Percentiles rank a stretch among this genome's conserved stretches.
phyloP scores from a whole-genome alignment of 2,329 filamentous ascomycete genomes.

The Pseudopithomyces maydicus region DNA sequence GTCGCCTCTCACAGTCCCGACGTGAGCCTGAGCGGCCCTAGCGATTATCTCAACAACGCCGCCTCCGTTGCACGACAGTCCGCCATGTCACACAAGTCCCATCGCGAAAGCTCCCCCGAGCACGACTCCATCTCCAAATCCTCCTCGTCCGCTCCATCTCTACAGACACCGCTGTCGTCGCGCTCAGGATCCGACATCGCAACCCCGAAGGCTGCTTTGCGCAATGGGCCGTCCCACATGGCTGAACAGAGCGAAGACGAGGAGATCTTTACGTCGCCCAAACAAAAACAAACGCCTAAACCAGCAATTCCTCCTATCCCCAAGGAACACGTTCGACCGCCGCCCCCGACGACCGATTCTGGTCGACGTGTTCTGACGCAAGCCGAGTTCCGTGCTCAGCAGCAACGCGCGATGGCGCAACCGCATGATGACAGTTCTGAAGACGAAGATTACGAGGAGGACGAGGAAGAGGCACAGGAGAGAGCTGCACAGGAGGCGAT shows the following conservation, averaged over 20 bases:
- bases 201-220: slow-evolving; percentile 34
- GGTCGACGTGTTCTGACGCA: slow-evolving; percentile 39
- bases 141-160: slow-evolving; percentile 37
- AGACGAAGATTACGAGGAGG: slow-evolving; percentile 45
- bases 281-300: slow-evolving; percentile 12
- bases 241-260: slow-evolving; percentile 32
- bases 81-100: slow-evolving; percentile 26
- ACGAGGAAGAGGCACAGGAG: slow-evolving; percentile 43
- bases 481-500: slow-evolving; percentile 40
- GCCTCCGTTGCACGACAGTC: slow-evolving; percentile 35
- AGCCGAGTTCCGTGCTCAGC: slow-evolving; percentile 38
- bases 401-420: slow-evolving; percentile 31
- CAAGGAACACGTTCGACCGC: slow-evolving; percentile 17
- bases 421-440: slow-evolving; percentile 36
- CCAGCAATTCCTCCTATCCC: slow-evolving; percentile 14
- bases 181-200: slow-evolving; percentile 38
- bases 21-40: slow-evolving; percentile 21
- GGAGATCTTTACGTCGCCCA: slow-evolving; percentile 34
- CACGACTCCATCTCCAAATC: slow-evolving; percentile 29
- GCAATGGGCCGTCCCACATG: slow-evolving; percentile 20
- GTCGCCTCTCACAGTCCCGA: slow-evolving; percentile 39
- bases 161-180: slow-evolving; percentile 40
- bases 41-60: slow-evolving; percentile 34
- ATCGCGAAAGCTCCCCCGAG: slow-evolving; percentile 29
- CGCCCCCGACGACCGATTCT: slow-evolving; percentile 13